Evolutionary conservation across 495 filamentous ascomycete species (phyloP), one percentile per base, ranked within the genome.

Genomic region (Cudoniella acicularis): DNA sequence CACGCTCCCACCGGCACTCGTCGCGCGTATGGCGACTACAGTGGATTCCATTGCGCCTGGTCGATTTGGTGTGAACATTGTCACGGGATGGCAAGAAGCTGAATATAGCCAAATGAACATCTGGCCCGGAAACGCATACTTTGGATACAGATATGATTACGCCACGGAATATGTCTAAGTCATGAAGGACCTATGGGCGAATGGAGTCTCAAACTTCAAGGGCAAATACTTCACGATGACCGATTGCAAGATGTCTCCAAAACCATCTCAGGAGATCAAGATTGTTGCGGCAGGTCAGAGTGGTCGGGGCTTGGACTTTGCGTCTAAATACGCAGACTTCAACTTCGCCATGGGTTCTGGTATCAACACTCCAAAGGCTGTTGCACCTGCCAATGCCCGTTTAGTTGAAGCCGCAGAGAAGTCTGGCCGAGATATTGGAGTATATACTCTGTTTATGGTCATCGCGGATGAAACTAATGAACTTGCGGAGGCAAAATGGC

Each of bases 71-170:
- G 30, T 72, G 13, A 72, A 72, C 49, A 70, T 72, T 22, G 69
- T 70, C 23, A 70, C 69, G 10, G 69, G 67, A 9, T 72, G 69
- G 69, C 67, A 70, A 46, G 52, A 60, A 36, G 65, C 67, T n/a
- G 69, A 72, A 56, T 72, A 72, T 41, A 43, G 60, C 8, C 69
- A 72, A 50, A 72, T 72, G 69, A 64, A 64, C 17, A 54, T 72
- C n/a, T 72, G 69, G 69, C 69, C 69, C 2, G 69, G 67, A 41
- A 68, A 70, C 56, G 60, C 59, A 23, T 72, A 70, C 42, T 72
- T 72, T 46, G 67, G 67, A 27, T 72, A 72, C 30, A 53, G 69
- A 2, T 72, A 72, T 65, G 65, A 70, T 54, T 72, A 72, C 27
- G 69, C 68, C 6, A 70, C 68, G 17, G 66, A 72, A 54, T 72